Conservation (phyloP, 495 filamentous ascomycete species). For the Lichenothelia convexa region DNA sequence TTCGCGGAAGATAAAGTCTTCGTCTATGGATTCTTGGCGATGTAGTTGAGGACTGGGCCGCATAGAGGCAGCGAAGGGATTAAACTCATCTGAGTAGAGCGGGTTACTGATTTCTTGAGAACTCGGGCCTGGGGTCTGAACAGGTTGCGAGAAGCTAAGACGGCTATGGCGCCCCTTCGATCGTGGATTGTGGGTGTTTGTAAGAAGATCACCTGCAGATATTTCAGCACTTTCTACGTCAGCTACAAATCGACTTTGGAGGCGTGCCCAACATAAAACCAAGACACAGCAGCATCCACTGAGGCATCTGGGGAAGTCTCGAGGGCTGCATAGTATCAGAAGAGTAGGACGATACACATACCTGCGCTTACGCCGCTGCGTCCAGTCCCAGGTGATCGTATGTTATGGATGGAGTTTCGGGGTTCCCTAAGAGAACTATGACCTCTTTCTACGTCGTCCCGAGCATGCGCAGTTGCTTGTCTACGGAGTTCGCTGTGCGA, state of each 20-base stretch:
- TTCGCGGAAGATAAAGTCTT: conserved; percentile 72
- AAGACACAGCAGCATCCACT: too few species aligned
- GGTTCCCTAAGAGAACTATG: too few species aligned
- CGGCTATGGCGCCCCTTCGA: conserved; percentile 26
- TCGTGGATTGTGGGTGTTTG: conserved; percentile 58
- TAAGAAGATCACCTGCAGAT: conserved; percentile 48
- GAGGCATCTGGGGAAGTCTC: not conserved
- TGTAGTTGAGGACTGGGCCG: conserved; percentile 32
- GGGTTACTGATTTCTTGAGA: conserved; percentile 29
- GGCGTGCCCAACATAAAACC: too few species aligned
- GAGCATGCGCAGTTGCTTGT: conserved; percentile 52
- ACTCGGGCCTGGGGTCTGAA: conserved; percentile 13
- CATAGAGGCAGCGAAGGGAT: conserved; percentile 29
- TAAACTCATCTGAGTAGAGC: conserved; percentile 29
- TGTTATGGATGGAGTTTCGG: too few species aligned
- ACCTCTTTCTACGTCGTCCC: conserved; percentile 9
- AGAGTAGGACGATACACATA: not conserved
- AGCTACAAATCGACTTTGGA: too few species aligned
- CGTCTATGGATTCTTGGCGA: conserved; percentile 57
- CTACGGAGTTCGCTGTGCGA: conserved; percentile 63
- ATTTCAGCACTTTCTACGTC: too few species aligned
- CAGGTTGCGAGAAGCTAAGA: conserved; percentile 24
- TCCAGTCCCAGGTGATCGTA: too few species aligned
- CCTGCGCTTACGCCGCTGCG: conserved; percentile 17
- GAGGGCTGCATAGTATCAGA: not conserved